Conservation (phyloP, 2,329 filamentous ascomycete species). For the Albophoma yamanashiensis region DNA sequence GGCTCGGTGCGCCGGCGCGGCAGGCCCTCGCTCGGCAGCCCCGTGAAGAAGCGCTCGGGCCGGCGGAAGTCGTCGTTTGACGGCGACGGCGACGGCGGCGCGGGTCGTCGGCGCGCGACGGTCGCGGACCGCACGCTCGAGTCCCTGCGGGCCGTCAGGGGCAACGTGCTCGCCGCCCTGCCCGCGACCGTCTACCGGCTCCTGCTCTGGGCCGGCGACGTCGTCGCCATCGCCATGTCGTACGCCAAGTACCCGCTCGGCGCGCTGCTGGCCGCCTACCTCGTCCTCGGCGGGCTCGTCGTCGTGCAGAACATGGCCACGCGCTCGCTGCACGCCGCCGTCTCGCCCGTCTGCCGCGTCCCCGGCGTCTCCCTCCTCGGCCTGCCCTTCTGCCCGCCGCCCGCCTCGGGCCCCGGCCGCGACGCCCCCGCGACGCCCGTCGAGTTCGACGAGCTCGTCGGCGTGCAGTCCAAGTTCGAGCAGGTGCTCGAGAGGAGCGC, state of each 20-base stretch:
- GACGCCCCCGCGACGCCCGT: conserved; percentile 20
- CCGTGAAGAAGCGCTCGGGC: conserved; percentile 11
- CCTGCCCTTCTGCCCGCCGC: conserved; percentile 50
- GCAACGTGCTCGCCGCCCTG: conserved; percentile 23
- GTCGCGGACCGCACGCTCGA: not conserved
- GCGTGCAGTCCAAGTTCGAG: conserved; percentile 65
- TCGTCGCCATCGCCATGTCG: conserved; percentile 48
- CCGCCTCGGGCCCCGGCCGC: conserved; percentile 3
- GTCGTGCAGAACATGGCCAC: conserved; percentile 52
- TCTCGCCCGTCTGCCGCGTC: conserved; percentile 60
- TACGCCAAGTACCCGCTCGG: conserved; percentile 56
- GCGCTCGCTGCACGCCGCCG: conserved; percentile 45
- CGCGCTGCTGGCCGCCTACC: conserved; percentile 48
- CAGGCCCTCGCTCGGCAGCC: conserved; percentile 9
- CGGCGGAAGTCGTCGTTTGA: conserved; percentile 6
- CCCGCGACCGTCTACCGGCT: conserved; percentile 27
- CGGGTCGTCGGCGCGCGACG: conserved; percentile 3
- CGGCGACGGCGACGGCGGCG: conserved; percentile 4
- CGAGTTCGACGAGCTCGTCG: conserved; percentile 68
- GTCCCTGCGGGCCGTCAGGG: conserved; percentile 7
- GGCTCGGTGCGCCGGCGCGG: conserved; percentile 17
- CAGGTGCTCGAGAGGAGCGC: conserved; percentile 59
- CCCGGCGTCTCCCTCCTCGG: conserved; percentile 52
- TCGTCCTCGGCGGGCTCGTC: conserved; percentile 47
- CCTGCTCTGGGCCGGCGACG: conserved; percentile 39